Percentiles rank a stretch among this genome's conserved stretches.
Conservation (phyloP, 129 eudicot genomes). For the Flaveria sonorensis region DNA sequence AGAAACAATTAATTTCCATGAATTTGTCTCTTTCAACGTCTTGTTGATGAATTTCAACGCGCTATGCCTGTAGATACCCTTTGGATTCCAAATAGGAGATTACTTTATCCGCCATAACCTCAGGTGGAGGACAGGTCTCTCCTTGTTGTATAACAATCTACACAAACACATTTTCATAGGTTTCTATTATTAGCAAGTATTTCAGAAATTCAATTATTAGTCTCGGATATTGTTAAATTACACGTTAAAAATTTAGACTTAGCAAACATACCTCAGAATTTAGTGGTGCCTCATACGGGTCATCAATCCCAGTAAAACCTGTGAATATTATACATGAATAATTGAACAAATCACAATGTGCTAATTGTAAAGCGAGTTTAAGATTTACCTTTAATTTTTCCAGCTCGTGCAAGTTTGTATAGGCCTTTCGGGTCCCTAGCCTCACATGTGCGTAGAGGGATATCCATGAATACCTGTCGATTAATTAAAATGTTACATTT, state of each 20-base stretch:
- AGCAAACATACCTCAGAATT: slow-evolving; percentile 64
- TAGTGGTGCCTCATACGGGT: slow-evolving; percentile 83
- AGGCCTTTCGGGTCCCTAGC: slow-evolving; percentile 92
- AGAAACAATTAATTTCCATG: slow-evolving; percentile 46
- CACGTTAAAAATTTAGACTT: neutral
- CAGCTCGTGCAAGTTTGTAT: slow-evolving; percentile 91
- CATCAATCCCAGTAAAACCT: slow-evolving; percentile 95
- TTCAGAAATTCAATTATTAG: neutral
- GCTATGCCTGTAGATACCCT: slow-evolving; percentile 65
- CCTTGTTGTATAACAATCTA: slow-evolving; percentile 74
- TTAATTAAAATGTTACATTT: neutral
- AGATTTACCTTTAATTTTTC: slow-evolving; percentile 75
- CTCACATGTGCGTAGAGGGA: slow-evolving; percentile 81
- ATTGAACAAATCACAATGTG: neutral
- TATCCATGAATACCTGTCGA: slow-evolving; percentile 80
- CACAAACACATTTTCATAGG: neutral
- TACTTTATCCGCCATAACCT: slow-evolving; percentile 62
- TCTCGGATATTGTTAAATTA: neutral
- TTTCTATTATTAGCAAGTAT: neutral
- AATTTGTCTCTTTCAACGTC: slow-evolving; percentile 10
- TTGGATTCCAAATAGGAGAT: slow-evolving; percentile 66
- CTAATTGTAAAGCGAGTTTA: neutral
- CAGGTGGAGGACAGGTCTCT: slow-evolving; percentile 57
- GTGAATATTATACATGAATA: slow-evolving; percentile 26
- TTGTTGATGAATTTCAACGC: neutral